These are phyloP conservation scores for Colletotrichum magnum DNA, from an alignment of 2,329 filamentous ascomycete genomes.

Conservation along the genomic window DNA sequence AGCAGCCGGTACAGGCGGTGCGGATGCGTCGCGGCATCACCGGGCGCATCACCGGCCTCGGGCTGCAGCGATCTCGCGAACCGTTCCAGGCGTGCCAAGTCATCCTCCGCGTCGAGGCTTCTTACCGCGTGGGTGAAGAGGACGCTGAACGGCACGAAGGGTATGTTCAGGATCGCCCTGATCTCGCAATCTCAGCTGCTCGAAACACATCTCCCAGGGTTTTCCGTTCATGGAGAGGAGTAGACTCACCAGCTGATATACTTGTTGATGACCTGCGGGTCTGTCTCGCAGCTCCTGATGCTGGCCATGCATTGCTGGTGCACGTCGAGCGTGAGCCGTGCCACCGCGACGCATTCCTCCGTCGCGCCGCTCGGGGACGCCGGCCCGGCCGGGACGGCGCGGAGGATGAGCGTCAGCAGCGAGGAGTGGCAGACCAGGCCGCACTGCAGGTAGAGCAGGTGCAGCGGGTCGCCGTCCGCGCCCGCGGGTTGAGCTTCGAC, in stretches of 20 bases:
- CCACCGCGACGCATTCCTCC: conserved; percentile 49
- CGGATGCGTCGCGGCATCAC: conserved; percentile 47
- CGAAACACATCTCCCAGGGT: too few relatives aligned
- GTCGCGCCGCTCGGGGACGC: conserved; percentile 40
- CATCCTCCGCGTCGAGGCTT: conserved; percentile 41
- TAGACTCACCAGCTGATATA: conserved; percentile 53
- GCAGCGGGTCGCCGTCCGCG: conserved; percentile 44
- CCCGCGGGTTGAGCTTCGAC: background rate
- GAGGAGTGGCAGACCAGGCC: conserved; percentile 54
- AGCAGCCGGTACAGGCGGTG: conserved; percentile 52
- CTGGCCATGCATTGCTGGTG: conserved; percentile 51
- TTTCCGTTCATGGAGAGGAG: too few relatives aligned
- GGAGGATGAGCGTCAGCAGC: conserved; percentile 51
- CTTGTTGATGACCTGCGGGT: conserved; percentile 48
- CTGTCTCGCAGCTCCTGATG: conserved; percentile 44
- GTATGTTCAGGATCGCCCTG: conserved; percentile 53
- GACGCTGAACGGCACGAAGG: conserved; percentile 56
- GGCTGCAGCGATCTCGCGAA: conserved; percentile 51
- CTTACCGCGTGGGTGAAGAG: conserved; percentile 51
- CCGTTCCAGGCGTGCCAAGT: conserved; percentile 46
- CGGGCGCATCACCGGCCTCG: conserved; percentile 34
- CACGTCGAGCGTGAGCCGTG: conserved; percentile 51
- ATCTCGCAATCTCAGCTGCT: background rate
- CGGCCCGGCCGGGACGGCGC: conserved; percentile 41
- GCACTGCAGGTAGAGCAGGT: conserved; percentile 48